Evolutionary conservation across 176 grass and related monocot species (phyloP), one percentile per base, ranked within the genome.

Genomic region (Typha latifolia): DNA sequence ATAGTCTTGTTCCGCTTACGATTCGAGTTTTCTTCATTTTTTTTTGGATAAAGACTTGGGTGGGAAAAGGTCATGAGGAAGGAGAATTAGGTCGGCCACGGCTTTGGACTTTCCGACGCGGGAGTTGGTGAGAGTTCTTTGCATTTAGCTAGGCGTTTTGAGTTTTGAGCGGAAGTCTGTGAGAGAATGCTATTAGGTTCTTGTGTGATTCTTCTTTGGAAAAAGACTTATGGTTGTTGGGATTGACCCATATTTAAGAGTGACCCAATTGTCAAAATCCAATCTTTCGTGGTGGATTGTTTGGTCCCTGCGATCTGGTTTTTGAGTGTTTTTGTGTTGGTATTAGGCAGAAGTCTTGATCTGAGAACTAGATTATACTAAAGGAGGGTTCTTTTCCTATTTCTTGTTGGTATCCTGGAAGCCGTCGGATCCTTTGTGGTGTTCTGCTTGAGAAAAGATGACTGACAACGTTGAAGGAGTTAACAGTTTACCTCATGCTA

Each of bases 401-500:
- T 29, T 31, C 24, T 64, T 34, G 9, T 55, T 5, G 14, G 27
- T 29, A 29, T 55, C 18, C 5, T 55, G 14, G 14, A 14, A 14
- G 7, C 18, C 14, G 14, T 5, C 15, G 14, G 14, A 14, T 16
- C 18, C 51, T 50, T 49, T 26, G 16, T 24, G 47, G 14, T 68
- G 34, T 49, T 51, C 66, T 69, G 19, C 21, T 51, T 6, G 12
- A 47, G 52, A 3, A 7, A 23, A 48, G 53, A 71, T 74, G 80
- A 74, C 82, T 64, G 81, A 51, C 47, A 79, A 69, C 22, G 72
- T 63, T 52, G 87, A 67, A 49, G 77, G 80, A 24, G 69, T 49
- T 62, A 23, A 13, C 48, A 64, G 69, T 27, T 61, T 66, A 68
- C 31, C 74, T 71, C 82, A 82, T 66, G 20, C 74, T 24, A 87